Conservation (phyloP, 2,329 filamentous ascomycete species). For the Corinectria fuckeliana region DNA sequence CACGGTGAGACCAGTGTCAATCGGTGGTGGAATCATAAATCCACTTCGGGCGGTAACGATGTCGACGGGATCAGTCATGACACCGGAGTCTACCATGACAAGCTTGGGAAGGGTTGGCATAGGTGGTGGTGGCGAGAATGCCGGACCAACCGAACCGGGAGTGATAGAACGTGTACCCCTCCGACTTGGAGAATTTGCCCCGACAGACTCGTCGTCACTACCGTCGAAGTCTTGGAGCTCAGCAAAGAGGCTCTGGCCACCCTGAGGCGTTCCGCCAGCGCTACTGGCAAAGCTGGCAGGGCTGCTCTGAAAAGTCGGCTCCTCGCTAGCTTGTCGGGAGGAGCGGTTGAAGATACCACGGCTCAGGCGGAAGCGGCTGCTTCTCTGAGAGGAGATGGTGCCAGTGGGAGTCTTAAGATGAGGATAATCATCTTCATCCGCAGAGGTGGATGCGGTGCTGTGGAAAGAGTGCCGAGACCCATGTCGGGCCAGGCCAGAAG, state of each 20-base stretch:
- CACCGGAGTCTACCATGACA: constrained; percentile 65
- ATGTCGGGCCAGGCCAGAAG: constrained; percentile 48
- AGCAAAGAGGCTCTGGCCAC: constrained; percentile 82
- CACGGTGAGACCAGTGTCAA: constrained; percentile 16
- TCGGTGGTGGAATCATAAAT: constrained; percentile 14
- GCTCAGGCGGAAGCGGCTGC: constrained; percentile 71
- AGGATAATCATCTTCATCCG: constrained; percentile 69
- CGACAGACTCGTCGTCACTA: constrained; percentile 74
- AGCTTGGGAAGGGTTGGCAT: constrained; percentile 58
- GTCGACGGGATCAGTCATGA: constrained; percentile 66
- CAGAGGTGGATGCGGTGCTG: constrained; percentile 89
- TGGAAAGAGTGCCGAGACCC: constrained; percentile 72
- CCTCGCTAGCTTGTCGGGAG: constrained; percentile 67
- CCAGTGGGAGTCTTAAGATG: constrained; percentile 67
- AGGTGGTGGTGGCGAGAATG: constrained; percentile 54
- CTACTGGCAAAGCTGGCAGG: constrained; percentile 62
- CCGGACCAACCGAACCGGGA: constrained; percentile 54
- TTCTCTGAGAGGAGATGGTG: constrained; percentile 68
- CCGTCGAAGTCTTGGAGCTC: constrained; percentile 84
- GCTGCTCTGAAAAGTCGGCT: constrained; percentile 63
- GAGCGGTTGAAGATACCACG: constrained; percentile 66
- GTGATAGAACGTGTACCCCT: constrained; percentile 55
- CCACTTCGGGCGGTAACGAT: constrained; percentile 35
- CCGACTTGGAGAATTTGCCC: constrained; percentile 61
- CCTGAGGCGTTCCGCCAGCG: constrained; percentile 57